Percentiles rank a stretch among this genome's conserved stretches.
Evolutionary conservation across 148 eudicot species (phyloP).

Genomic region (Vaccinium corymbosum): DNA sequence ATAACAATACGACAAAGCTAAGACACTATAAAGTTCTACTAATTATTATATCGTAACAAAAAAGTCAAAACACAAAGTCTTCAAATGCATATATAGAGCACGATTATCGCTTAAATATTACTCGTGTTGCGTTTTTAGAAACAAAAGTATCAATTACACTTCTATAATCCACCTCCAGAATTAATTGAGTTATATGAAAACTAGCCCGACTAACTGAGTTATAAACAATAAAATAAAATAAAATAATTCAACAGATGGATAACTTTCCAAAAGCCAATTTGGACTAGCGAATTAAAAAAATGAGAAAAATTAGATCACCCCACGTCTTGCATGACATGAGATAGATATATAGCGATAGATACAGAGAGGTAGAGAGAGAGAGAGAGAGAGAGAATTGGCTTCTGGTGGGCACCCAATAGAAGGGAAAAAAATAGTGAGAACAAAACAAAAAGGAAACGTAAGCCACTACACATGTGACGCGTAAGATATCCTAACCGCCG

Average conservation of each 20-base stretch:
- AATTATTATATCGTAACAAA: no score
- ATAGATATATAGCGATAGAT: not conserved
- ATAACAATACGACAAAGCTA: no score
- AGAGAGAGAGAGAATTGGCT: constrained; percentile 3
- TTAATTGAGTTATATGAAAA: no score
- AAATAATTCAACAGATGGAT: not conserved
- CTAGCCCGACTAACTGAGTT: no score
- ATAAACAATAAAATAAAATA: no score
- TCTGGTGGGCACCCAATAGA: not conserved
- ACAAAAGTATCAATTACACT: no score
- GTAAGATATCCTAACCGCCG: constrained; percentile 30
- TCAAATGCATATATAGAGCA: no score
- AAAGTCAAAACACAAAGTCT: no score
- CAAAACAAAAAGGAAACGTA: constrained; percentile 13
- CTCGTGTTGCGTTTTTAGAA: no score
- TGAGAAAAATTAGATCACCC: not conserved
- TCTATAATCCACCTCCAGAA: no score
- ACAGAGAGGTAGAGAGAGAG: not conserved
- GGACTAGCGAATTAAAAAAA: not conserved
- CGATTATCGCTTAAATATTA: no score
- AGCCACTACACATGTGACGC: constrained; percentile 27
- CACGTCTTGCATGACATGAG: not conserved
- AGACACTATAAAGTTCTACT: no score
- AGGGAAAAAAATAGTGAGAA: not conserved
- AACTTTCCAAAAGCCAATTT: not conserved